phyloP scores from a whole-genome alignment of 208 protist genomes.

The Angomonas ambiguus region DNA sequence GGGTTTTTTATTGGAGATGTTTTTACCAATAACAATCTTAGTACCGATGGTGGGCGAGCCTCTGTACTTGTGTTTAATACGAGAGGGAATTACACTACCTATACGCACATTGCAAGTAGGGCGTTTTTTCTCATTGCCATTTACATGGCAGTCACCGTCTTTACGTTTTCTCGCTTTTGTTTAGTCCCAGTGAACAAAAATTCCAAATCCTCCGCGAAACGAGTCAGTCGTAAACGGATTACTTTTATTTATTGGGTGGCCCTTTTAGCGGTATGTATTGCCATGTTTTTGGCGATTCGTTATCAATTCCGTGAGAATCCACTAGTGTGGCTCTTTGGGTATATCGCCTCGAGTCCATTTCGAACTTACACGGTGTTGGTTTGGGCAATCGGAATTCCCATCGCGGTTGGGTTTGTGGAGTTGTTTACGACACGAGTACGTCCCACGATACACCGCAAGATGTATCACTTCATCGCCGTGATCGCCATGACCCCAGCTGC shows the following conservation, averaged over 20 bases:
- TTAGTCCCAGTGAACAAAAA: conserved; percentile 51
- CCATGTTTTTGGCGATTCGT: conserved; percentile 30
- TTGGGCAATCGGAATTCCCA: conserved; percentile 54
- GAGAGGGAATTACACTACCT: conserved; percentile 48
- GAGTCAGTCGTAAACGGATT: conserved; percentile 53
- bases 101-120: conserved; percentile 72
- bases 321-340: conserved; percentile 59
- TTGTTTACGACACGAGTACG: conserved; percentile 32
- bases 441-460: conserved; percentile 66
- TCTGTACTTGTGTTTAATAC: conserved; percentile 36
- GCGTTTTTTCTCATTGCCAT: conserved; percentile 57
- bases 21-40: conserved; percentile 65
- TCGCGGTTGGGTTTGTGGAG: conserved; percentile 48
- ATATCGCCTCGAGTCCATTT: conserved; percentile 53
- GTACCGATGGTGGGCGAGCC: conserved; percentile 25
- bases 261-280: conserved; percentile 24
- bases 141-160: conserved; percentile 36
- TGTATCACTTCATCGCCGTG: conserved; percentile 89
- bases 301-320: conserved; percentile 62
- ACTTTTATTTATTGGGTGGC: conserved; percentile 60
- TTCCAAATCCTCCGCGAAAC: conserved; percentile 67
- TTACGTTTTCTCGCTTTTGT: conserved; percentile 39
- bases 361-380: conserved; percentile 48
- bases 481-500: conserved; percentile 68
- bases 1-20: conserved; percentile 79